Percentiles rank a stretch among this genome's conserved stretches.
Conservation (phyloP, 2,329 filamentous ascomycete genomes). For the Paracoccidioides lutzii region DNA sequence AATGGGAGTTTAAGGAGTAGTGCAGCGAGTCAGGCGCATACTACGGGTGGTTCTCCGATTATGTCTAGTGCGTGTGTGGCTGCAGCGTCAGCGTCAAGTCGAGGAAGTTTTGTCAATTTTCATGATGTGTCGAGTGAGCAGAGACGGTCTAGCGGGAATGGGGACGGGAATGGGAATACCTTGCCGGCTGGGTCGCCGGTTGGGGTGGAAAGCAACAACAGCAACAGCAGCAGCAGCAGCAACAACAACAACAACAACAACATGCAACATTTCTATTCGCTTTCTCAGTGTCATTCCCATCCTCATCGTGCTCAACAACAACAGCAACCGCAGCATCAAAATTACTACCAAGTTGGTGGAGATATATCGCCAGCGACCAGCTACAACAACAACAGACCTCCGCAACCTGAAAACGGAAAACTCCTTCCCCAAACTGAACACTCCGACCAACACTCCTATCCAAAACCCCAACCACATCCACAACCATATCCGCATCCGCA, state of each 20-base stretch:
- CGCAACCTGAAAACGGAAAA: neutral
- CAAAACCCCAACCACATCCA: too few species aligned
- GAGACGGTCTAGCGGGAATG: neutral
- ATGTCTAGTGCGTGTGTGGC: slow-evolving; percentile 14
- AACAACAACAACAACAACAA: neutral
- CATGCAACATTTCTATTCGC: neutral
- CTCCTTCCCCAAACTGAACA: neutral
- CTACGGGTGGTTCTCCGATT: slow-evolving; percentile 22
- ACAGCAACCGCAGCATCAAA: neutral
- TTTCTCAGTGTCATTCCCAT: neutral
- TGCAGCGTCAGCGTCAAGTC: slow-evolving; percentile 20
- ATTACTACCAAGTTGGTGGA: neutral
- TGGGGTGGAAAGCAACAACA: neutral
- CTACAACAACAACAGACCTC: neutral
- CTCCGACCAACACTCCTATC: neutral
- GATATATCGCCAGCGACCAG: neutral
- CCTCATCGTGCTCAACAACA: neutral
- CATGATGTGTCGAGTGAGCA: slow-evolving; percentile 15
- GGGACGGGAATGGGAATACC: neutral
- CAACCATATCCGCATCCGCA: neutral
- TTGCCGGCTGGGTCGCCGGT: neutral
- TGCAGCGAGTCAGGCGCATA: slow-evolving; percentile 22
- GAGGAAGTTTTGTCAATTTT: slow-evolving; percentile 23
- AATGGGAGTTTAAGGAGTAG: slow-evolving; percentile 55
- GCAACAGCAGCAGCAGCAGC: neutral